These are phyloP conservation scores for Paxillus ammoniavirescens DNA, from an alignment of 768 basidiomycete species.

Conservation along the genomic window DNA sequence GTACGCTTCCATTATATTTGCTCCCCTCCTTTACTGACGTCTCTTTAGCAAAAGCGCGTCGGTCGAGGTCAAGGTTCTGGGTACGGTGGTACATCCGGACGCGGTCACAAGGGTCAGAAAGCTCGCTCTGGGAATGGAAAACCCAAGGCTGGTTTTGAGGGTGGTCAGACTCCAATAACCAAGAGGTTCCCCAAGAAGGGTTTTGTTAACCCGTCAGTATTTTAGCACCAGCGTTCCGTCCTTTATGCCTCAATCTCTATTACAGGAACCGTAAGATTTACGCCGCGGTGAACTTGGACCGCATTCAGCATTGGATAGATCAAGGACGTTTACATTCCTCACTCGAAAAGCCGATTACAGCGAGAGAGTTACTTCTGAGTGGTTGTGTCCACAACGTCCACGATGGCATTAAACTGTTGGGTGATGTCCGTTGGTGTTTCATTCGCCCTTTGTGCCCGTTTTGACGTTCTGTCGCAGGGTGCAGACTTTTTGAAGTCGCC, in stretches of 20 bases:
- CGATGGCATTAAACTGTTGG: constrained; percentile 90
- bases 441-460: background rate
- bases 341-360: constrained; percentile 83
- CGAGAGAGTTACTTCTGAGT: constrained; percentile 77
- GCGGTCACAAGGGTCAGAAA: constrained; percentile 95
- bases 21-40: constrained; percentile 5
- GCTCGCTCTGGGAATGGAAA: constrained; percentile 88
- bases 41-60: constrained; percentile 82
- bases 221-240: background rate
- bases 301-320: constrained; percentile 89
- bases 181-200: constrained; percentile 91
- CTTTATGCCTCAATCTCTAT: background rate
- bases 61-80: constrained; percentile 93
- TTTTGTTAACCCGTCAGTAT: constrained; percentile 85
- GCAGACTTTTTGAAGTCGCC: constrained; percentile 62
- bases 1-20: constrained; percentile 36
- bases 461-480: constrained; percentile 44
- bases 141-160: constrained; percentile 83
- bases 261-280: constrained; percentile 70
- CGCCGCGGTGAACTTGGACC: constrained; percentile 83
- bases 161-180: constrained; percentile 93
- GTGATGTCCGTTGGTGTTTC: constrained; percentile 53
- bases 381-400: constrained; percentile 86
- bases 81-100: constrained; percentile 87
- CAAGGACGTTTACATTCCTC: constrained; percentile 77